Evolutionary conservation across 768 basidiomycete species (phyloP).

Genomic region (Mrakia hoshinonis): DNA sequence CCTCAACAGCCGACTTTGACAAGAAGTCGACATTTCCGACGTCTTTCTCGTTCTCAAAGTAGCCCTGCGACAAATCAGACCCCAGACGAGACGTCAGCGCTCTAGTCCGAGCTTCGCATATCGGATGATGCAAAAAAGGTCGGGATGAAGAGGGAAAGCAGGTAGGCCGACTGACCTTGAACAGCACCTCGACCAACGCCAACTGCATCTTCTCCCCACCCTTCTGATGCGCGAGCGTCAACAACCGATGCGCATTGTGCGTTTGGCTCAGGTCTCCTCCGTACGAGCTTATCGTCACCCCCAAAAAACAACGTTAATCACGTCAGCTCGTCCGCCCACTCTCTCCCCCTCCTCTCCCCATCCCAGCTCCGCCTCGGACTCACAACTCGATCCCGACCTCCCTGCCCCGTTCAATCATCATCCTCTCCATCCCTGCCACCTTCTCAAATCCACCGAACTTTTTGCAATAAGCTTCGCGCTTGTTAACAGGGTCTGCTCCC

Average conservation of each 20-base stretch:
- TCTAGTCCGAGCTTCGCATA: too few species aligned
- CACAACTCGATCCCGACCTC: conserved; percentile 56
- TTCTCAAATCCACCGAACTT: conserved; percentile 51
- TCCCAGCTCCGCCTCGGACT: conserved; percentile 31
- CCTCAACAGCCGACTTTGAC: conserved; percentile 51
- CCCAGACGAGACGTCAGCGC: not conserved
- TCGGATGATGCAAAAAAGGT: not conserved
- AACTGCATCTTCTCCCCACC: conserved; percentile 58
- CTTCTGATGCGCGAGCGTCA: conserved; percentile 57
- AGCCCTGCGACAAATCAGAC: conserved; percentile 49
- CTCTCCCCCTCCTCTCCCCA: not conserved
- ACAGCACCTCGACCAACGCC: conserved; percentile 52
- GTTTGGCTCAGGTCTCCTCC: conserved; percentile 58
- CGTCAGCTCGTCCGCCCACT: not conserved
- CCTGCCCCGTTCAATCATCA: conserved; percentile 50
- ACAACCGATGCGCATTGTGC: conserved; percentile 61
- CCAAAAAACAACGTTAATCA: too few species aligned
- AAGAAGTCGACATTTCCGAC: conserved; percentile 55
- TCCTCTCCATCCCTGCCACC: conserved; percentile 44
- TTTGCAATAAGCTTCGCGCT: conserved; percentile 31
- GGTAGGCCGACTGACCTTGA: conserved; percentile 13
- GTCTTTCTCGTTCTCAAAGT: conserved; percentile 58
- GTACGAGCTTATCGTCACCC: conserved; percentile 55
- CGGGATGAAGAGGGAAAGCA: not conserved
- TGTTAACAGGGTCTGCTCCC: conserved; percentile 34